Percentiles rank a stretch among this genome's conserved stretches.
Conservation (phyloP, 495 filamentous ascomycete species). For the Aspergillus indologenus region DNA sequence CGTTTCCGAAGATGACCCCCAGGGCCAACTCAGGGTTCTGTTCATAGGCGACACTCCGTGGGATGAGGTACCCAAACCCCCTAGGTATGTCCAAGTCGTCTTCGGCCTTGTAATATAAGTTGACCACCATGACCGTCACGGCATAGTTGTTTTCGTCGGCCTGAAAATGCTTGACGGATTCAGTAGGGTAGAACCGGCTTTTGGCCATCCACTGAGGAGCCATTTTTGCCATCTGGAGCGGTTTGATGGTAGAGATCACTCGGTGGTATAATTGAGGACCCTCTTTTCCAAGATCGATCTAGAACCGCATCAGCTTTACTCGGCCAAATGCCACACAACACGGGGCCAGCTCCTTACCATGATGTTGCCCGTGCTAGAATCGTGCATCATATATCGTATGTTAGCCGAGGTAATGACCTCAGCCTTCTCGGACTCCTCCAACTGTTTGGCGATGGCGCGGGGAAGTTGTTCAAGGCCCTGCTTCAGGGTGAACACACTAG, state of each 20-base stretch:
- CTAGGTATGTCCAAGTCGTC: slow-evolving; percentile 58
- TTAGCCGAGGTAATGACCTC: slow-evolving; percentile 23
- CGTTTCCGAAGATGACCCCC: slow-evolving; percentile 88
- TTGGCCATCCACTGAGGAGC: not conserved
- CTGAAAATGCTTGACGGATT: slow-evolving; percentile 28
- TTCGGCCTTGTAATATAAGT: slow-evolving; percentile 69
- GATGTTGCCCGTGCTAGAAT: slow-evolving; percentile 15
- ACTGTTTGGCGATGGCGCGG: slow-evolving; percentile 24
- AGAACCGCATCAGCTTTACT: not conserved
- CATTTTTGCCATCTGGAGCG: not conserved
- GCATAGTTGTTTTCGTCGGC: slow-evolving; percentile 52
- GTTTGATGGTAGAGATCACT: slow-evolving; percentile 60
- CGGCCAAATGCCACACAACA: not conserved
- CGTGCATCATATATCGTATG: slow-evolving; percentile 19
- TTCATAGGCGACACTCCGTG: slow-evolving; percentile 60
- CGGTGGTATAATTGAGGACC: slow-evolving; percentile 48
- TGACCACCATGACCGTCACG: slow-evolving; percentile 86
- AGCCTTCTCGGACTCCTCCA: slow-evolving; percentile 32
- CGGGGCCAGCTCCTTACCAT: slow-evolving; percentile 14
- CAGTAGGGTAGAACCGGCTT: slow-evolving; percentile 8
- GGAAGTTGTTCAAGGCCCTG: slow-evolving; percentile 34
- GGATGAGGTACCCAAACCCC: slow-evolving; percentile 92
- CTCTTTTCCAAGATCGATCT: slow-evolving; percentile 16
- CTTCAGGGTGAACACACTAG: slow-evolving; percentile 53
- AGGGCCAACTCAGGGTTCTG: slow-evolving; percentile 82